phyloP scores from a whole-genome alignment of 768 basidiomycete genomes.

The Clavaria fumosa region DNA sequence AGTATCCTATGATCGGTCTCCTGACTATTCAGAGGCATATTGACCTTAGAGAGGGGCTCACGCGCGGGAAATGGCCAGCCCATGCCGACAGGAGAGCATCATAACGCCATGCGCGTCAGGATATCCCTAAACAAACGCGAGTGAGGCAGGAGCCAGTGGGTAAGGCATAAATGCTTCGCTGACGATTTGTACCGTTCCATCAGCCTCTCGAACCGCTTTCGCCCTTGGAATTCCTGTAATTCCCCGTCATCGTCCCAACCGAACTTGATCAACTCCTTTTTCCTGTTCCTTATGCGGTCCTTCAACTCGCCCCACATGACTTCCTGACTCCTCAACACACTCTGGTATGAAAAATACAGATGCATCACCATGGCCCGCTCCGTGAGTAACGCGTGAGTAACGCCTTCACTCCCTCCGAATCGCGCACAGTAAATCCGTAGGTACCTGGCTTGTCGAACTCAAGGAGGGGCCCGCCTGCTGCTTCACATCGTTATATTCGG shows the following conservation, averaged over 20 bases:
- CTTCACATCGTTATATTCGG: too few relatives aligned
- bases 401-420: too few relatives aligned
- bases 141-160: not conserved
- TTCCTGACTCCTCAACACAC: conserved; percentile 50
- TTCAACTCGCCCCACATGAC: conserved; percentile 66
- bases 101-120: conserved; percentile 45
- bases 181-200: conserved; percentile 42
- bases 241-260: conserved; percentile 65
- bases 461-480: too few relatives aligned
- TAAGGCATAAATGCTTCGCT: conserved; percentile 14
- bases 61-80: conserved; percentile 45
- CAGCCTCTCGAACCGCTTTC: conserved; percentile 43
- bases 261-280: conserved; percentile 33
- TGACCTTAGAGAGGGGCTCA: conserved; percentile 52
- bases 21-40: too few relatives aligned
- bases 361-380: conserved; percentile 60
- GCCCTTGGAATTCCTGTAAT: conserved; percentile 36
- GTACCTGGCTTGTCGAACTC: too few relatives aligned
- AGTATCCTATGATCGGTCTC: too few relatives aligned
- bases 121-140: conserved; percentile 34
- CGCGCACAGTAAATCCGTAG: too few relatives aligned
- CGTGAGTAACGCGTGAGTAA: too few relatives aligned
- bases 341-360: conserved; percentile 45
- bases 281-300: conserved; percentile 42
- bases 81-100: conserved; percentile 43